A percentile compares a stretch with the other conserved stretches of the same genome.
Conservation (phyloP, 805 yeast species). For the Candida insectalens region DNA sequence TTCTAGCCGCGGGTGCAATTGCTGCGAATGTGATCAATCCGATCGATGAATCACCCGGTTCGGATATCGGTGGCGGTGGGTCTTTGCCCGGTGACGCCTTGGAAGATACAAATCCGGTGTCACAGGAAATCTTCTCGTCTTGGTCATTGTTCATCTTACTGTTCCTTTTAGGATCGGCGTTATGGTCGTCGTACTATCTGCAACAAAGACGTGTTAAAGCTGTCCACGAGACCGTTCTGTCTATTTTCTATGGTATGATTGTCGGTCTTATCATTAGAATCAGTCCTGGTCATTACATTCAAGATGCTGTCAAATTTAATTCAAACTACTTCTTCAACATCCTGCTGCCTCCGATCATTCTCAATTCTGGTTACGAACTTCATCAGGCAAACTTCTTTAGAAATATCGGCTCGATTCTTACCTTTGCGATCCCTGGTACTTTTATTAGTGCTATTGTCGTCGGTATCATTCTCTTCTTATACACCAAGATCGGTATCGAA, state of each 20-base stretch:
- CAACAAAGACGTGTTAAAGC: slow-evolving; percentile 90
- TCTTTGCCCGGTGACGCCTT: slow-evolving; percentile 40
- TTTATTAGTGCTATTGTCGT: slow-evolving; percentile 84
- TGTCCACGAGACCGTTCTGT: slow-evolving; percentile 93
- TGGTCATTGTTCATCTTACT: slow-evolving; percentile 93
- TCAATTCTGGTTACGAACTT: slow-evolving; percentile 92
- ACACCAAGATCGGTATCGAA: slow-evolving; percentile 90
- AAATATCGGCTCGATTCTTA: slow-evolving; percentile 81
- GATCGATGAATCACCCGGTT: slow-evolving; percentile 26
- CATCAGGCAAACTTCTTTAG: slow-evolving; percentile 93
- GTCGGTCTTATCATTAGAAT: slow-evolving; percentile 87
- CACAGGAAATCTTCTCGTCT: slow-evolving; percentile 91
- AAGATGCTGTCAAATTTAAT: slow-evolving; percentile 92
- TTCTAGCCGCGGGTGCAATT: not conserved
- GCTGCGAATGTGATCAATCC: slow-evolving; percentile 15
- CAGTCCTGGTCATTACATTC: slow-evolving; percentile 94
- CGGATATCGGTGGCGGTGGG: slow-evolving; percentile 26
- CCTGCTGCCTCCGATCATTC: slow-evolving; percentile 88
- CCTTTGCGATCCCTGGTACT: slow-evolving; percentile 96
- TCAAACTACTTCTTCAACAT: slow-evolving; percentile 91
- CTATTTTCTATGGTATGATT: slow-evolving; percentile 94
- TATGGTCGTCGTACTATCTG: slow-evolving; percentile 91
- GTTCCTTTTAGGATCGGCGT: slow-evolving; percentile 71
- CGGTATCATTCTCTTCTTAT: slow-evolving; percentile 77
- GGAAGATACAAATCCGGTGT: slow-evolving; percentile 70